These are phyloP conservation scores for Edhazardia aedis DNA, from an alignment of 371 early-diverging fungal genomes.

Conservation along the genomic window DNA sequence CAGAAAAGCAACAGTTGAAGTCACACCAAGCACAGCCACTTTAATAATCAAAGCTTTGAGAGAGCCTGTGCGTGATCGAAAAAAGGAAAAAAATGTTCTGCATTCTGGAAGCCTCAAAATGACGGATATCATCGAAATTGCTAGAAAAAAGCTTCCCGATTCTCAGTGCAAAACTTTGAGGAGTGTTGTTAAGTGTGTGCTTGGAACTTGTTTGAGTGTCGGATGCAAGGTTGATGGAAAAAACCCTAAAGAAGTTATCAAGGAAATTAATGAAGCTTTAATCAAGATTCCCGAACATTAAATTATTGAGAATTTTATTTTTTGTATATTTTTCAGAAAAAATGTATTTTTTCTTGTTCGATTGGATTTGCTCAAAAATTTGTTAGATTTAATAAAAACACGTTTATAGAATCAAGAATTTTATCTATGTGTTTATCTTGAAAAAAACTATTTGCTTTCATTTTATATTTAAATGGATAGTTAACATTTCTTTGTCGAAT, in stretches of 20 bases:
- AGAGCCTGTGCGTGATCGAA: conserved; percentile 91
- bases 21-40: conserved; percentile 83
- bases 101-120: conserved; percentile 41
- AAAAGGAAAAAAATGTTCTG: conserved; percentile 91
- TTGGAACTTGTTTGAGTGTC: conserved; percentile 75
- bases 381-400: no score
- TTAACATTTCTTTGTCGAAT: no score
- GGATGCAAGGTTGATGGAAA: conserved; percentile 85
- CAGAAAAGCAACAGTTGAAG: conserved; percentile 89
- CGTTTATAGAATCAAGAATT: no score
- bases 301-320: no score
- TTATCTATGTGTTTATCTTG: no score
- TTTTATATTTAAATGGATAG: no score
- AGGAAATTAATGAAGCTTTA: conserved; percentile 55
- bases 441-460: no score
- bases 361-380: no score
- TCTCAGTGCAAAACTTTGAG: conserved; percentile 60
- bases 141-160: conserved; percentile 74
- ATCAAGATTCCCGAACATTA: conserved; percentile 65
- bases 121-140: conserved; percentile 76
- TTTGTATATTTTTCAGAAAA: no score
- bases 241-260: conserved; percentile 57
- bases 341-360: no score
- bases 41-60: conserved; percentile 89
- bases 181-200: conserved; percentile 89